A percentile compares a stretch with the other conserved stretches of the same genome.
Evolutionary conservation across 352 stramenopile species (phyloP).

Genomic region (Globisporangium mamillatum): DNA sequence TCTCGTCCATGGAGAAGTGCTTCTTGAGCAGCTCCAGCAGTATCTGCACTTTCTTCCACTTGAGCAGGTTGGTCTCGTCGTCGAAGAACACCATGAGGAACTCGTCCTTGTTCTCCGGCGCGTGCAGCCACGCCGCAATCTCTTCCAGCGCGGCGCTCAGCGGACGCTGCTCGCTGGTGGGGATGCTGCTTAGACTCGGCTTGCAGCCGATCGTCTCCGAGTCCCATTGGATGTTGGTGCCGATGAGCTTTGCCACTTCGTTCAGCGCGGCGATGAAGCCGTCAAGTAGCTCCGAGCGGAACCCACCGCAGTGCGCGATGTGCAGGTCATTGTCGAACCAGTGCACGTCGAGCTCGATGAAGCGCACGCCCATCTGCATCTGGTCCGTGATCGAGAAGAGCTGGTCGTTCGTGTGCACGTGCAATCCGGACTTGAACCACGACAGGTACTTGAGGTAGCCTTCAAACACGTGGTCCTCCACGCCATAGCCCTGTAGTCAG

Average conservation of each 20-base stretch:
- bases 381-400: constrained; percentile 68
- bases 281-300: constrained; percentile 54
- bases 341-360: constrained; percentile 69
- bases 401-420: constrained; percentile 70
- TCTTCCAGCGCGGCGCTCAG: constrained; percentile 48
- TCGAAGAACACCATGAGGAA: constrained; percentile 88
- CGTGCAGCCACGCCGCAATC: constrained; percentile 55
- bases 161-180: constrained; percentile 45
- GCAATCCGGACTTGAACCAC: constrained; percentile 48
- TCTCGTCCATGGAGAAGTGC: constrained; percentile 60
- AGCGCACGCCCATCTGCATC: constrained; percentile 59
- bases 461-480: constrained; percentile 67
- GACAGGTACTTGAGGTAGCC: constrained; percentile 55
- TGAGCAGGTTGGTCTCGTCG: constrained; percentile 65
- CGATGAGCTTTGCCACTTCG: constrained; percentile 47
- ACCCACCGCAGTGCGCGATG: constrained; percentile 69
- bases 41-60: constrained; percentile 77
- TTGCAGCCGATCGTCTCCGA: constrained; percentile 70
- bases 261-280: constrained; percentile 68
- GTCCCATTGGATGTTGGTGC: constrained; percentile 63
- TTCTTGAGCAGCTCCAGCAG: constrained; percentile 63
- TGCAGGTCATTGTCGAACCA: constrained; percentile 65
- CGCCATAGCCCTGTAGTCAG: constrained; percentile 41
- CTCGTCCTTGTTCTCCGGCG: constrained; percentile 47
- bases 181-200: constrained; percentile 67